A percentile compares a stretch with the other conserved stretches of the same genome.
Evolutionary conservation across 1,139 yeast species (phyloP).

Genomic region (Scheffersomyces lignicola): DNA sequence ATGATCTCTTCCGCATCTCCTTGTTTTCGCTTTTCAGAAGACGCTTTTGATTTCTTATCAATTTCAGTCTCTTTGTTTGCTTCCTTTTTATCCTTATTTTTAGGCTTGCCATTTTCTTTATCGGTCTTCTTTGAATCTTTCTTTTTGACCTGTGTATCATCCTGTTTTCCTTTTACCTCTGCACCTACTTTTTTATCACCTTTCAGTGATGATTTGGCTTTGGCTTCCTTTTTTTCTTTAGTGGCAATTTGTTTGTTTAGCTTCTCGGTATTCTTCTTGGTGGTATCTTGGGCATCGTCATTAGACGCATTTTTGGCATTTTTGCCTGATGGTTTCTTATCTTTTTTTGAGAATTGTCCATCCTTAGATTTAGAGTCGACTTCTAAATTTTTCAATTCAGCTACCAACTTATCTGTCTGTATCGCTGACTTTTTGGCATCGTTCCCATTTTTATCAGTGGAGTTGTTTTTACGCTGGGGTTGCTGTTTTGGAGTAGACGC

Average conservation of each 20-base stretch:
- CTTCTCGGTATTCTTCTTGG: no score
- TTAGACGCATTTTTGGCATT: no score
- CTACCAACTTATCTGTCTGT: constrained; percentile 23
- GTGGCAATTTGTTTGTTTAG: neutral
- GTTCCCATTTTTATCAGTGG: constrained; percentile 52
- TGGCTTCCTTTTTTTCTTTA: constrained; percentile 14
- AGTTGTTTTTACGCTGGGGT: neutral
- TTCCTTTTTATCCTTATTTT: constrained; percentile 2
- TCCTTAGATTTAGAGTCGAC: constrained; percentile 2
- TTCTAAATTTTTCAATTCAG: neutral
- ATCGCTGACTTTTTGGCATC: constrained; percentile 49
- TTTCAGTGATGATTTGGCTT: constrained; percentile 14
- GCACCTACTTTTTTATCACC: constrained; percentile 8
- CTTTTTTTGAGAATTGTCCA: no score
- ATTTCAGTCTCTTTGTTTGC: neutral
- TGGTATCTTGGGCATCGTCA: no score
- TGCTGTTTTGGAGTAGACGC: constrained; percentile 16
- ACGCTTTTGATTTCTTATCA: neutral
- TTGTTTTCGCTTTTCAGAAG: constrained; percentile 1
- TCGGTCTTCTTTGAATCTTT: constrained; percentile 6
- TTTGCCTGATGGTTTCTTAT: no score
- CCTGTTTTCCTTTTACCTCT: constrained; percentile 1
- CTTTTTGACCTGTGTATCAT: constrained; percentile 4
- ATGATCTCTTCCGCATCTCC: neutral
- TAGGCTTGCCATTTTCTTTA: constrained; percentile 6